phyloP scores from a whole-genome alignment of 2,329 filamentous ascomycete species.

The Aspergillus novoparasiticus region DNA sequence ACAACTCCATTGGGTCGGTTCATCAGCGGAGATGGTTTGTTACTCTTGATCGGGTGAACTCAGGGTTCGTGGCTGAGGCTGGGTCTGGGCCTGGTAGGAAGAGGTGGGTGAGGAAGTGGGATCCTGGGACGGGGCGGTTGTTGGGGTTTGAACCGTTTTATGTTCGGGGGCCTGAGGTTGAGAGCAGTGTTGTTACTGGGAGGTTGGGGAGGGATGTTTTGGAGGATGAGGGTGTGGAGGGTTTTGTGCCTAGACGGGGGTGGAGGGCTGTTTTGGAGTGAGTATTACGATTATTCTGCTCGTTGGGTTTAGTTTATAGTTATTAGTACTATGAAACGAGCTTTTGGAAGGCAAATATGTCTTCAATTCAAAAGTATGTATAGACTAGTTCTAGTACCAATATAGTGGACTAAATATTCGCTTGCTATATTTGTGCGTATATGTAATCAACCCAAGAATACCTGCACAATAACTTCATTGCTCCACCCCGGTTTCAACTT shows the following conservation, averaged over 20 bases:
- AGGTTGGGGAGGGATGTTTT: conserved; percentile 62
- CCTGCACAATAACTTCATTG: conserved; percentile 74
- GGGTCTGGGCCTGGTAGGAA: conserved; percentile 17
- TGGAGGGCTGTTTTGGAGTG: conserved; percentile 52
- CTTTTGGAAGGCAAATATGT: background rate
- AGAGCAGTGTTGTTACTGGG: conserved; percentile 69
- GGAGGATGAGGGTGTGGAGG: conserved; percentile 60
- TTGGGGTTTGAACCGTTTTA: conserved; percentile 60
- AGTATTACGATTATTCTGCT: background rate
- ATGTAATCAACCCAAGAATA: conserved; percentile 50
- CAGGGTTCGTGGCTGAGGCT: conserved; percentile 53
- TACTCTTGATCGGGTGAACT: conserved; percentile 61
- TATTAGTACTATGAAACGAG: too few species aligned
- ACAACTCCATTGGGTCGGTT: conserved; percentile 66
- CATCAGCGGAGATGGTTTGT: conserved; percentile 70
- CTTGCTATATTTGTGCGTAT: background rate
- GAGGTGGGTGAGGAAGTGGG: conserved; percentile 31
- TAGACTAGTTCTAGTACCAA: background rate
- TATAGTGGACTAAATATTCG: background rate
- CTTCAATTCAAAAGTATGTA: background rate
- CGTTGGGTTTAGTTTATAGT: too few species aligned
- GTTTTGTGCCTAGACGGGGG: conserved; percentile 60
- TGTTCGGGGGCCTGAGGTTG: conserved; percentile 61
- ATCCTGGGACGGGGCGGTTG: conserved; percentile 15
- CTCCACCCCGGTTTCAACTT: conserved; percentile 71